Conservation (phyloP, 225 moss, liverwort and hornwort genomes). For the Asterella californica region DNA sequence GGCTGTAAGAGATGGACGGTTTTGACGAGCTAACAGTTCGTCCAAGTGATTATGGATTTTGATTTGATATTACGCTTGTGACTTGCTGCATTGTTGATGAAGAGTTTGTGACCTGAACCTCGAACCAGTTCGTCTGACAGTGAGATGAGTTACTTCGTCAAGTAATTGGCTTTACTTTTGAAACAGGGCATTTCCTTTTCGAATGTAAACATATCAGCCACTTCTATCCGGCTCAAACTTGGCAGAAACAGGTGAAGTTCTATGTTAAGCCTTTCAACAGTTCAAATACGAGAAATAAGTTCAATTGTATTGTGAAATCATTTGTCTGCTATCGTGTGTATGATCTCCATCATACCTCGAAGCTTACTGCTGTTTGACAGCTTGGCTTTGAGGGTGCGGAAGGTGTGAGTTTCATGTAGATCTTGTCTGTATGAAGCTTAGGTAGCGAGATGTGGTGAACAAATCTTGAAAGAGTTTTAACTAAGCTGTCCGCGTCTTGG, state of each 20-base stretch:
- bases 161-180: neutral
- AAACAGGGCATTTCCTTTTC: slow-evolving; percentile 28
- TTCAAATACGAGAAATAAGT: neutral
- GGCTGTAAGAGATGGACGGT: neutral
- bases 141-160: neutral
- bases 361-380: neutral
- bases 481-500: neutral
- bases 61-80: neutral
- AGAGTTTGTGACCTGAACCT: neutral
- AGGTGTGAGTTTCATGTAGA: neutral
- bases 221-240: slow-evolving; percentile 24
- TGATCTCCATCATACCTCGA: neutral
- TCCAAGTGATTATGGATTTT: neutral
- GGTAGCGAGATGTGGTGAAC: neutral
- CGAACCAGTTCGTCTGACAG: neutral
- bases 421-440: neutral
- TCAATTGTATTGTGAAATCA: neutral
- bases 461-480: neutral
- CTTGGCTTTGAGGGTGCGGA: neutral
- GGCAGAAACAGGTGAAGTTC: slow-evolving; percentile 26
- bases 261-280: neutral
- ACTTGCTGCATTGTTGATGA: no score
- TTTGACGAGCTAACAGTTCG: neutral
- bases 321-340: neutral
- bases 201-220: slow-evolving; percentile 28